These are phyloP conservation scores for Aspergillus ruber DNA, from an alignment of 2,329 filamentous ascomycete species.

Conservation along the genomic window DNA sequence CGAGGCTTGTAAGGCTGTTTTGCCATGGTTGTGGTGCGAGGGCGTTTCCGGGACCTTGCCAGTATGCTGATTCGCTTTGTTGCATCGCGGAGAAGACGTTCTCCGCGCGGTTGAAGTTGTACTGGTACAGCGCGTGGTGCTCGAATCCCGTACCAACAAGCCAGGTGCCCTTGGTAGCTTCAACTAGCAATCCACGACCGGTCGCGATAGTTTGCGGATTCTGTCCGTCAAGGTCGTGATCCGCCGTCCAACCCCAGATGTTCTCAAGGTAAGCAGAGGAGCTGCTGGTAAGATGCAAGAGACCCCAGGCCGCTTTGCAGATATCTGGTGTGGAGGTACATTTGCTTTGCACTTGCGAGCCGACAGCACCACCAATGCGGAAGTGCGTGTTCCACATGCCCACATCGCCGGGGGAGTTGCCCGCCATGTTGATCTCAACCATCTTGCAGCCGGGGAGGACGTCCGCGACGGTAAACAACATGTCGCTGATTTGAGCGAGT, in stretches of 20 bases:
- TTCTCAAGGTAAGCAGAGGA: constrained; percentile 51
- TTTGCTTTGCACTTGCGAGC: constrained; percentile 31
- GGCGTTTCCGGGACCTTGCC: constrained; percentile 26
- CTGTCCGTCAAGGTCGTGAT: constrained; percentile 44
- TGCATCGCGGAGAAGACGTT: constrained; percentile 37
- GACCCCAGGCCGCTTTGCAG: constrained; percentile 45
- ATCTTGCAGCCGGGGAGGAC: constrained; percentile 39
- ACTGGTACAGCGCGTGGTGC: constrained; percentile 44
- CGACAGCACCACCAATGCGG: constrained; percentile 42
- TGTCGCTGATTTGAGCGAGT: constrained; percentile 45
- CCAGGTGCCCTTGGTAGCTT: constrained; percentile 40
- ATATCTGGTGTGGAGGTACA: constrained; percentile 27
- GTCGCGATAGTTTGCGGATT: constrained; percentile 25
- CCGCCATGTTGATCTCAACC: constrained; percentile 48
- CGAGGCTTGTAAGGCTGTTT: constrained; percentile 12
- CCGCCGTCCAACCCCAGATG: constrained; percentile 43
- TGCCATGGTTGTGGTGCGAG: constrained; percentile 25
- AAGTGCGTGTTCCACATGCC: constrained; percentile 46
- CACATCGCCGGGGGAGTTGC: constrained; percentile 42
- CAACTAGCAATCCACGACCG: constrained; percentile 36
- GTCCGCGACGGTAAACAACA: constrained; percentile 47
- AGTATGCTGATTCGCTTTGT: constrained; percentile 29
- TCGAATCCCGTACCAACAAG: constrained; percentile 43
- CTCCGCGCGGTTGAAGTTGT: constrained; percentile 38
- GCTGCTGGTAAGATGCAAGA: constrained; percentile 45